Base-by-base conservation (phyloP, 768 basidiomycete species). In the Lyophyllum atratum region DNA sequence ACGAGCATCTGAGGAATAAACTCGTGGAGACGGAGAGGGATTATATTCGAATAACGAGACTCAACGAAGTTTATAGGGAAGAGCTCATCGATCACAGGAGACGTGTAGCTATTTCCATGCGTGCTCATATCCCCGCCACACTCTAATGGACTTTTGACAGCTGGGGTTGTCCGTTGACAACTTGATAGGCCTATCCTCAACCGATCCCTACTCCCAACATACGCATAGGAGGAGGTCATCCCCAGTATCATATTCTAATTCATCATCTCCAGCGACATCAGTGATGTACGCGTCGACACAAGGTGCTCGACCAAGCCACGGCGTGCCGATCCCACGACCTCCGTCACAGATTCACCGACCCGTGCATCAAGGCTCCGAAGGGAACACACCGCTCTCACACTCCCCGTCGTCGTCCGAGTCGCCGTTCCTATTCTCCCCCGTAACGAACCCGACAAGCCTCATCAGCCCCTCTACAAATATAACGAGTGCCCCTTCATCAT, bases 61-160 rank as follows among this genome's bases (percentile, higher is more conserved):
- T 92, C 66, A 93, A 93, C 61, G 92, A 93, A 63, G 81, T 92
- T 4, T 94, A 93, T 66, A 78, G 90, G 28, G 92, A 92, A 71
- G 92, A 94, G 70, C 72, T 94, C 58, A 86, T 94, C 53, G 87
- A 90, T 43, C 85, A 90, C 65, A 73, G 92, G 56, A 76, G 85
- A 61, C 76, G 90, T 70, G 90, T 92, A 72, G 92, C 81, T 9
- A 39, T 47, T 55, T 34, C 46, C 55, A 24, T 19, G 59, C 49
- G 37, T 24, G 39, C 39, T 15, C 31, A 37, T 54, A 59, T 54
- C 29, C 42, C 10, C 46, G 48, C 51, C 44, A 55, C 48, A 50
- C 56, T 39, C 53, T 40, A 52, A 58, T 42, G 21, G 39, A 25
- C 39, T 57, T 60, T 55, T 28, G 47, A 47, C 61, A 92, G 91